A percentile compares a stretch with the other conserved stretches of the same genome.
phyloP scores from a whole-genome alignment of 805 yeast genomes.

The Jamesozyma jinghongensis region DNA sequence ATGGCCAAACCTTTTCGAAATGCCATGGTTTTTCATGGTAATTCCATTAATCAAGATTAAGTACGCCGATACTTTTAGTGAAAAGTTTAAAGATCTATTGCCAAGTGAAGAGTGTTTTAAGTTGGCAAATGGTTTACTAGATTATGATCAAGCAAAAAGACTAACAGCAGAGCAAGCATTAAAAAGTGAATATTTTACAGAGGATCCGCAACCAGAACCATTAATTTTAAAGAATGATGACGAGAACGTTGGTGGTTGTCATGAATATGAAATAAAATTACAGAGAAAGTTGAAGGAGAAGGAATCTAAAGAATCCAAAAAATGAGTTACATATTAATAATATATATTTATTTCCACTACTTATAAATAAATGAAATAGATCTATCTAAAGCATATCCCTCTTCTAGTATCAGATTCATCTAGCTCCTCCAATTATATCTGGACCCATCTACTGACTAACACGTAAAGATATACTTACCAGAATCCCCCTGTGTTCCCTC shows the following conservation, averaged over 20 bases:
- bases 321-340: neutral
- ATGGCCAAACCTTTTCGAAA: constrained; percentile 71
- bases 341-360: neutral
- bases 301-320: constrained; percentile 2
- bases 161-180: constrained; percentile 64
- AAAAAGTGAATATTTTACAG: constrained; percentile 57
- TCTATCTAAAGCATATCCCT: neutral
- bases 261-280: constrained; percentile 63
- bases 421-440: too few relatives aligned
- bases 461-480: too few relatives aligned
- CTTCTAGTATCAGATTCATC: too few relatives aligned
- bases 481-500: too few relatives aligned
- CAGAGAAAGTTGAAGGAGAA: constrained; percentile 50
- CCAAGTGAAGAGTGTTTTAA: constrained; percentile 50
- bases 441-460: too few relatives aligned
- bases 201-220: constrained; percentile 57
- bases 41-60: constrained; percentile 41
- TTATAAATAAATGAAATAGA: neutral
- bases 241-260: constrained; percentile 68
- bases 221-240: constrained; percentile 43
- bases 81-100: constrained; percentile 33
- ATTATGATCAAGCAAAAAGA: constrained; percentile 61
- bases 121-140: constrained; percentile 53
- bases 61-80: constrained; percentile 31
- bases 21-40: constrained; percentile 91